A percentile compares a stretch with the other conserved stretches of the same genome.
These are phyloP conservation scores for Chenopodium suecicum DNA, from an alignment of 148 eudicot genomes.

Conservation along the genomic window DNA sequence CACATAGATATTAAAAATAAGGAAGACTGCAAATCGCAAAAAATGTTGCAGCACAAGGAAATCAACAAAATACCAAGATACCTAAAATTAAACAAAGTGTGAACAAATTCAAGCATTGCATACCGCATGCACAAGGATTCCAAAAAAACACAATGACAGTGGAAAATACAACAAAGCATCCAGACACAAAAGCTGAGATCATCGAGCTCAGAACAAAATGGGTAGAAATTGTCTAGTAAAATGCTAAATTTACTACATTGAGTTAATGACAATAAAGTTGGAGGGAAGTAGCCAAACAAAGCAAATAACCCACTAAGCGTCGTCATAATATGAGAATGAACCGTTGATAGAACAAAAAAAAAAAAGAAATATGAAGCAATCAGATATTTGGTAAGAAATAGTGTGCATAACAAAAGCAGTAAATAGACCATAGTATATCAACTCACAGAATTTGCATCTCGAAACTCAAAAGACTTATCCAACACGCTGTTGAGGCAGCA, in stretches of 20 bases:
- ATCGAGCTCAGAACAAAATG: not conserved
- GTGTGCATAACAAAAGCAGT: not conserved
- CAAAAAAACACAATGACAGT: not conserved
- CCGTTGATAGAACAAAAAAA: not conserved
- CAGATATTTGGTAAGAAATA: not conserved
- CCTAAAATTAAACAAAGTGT: not conserved
- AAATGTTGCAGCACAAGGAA: not conserved
- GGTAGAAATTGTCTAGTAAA: not conserved
- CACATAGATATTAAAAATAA: not conserved
- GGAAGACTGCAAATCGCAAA: not conserved
- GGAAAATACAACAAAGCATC: not conserved
- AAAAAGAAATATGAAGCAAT: not conserved
- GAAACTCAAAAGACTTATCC: conserved; percentile 89
- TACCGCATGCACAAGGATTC: not conserved
- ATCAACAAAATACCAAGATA: not conserved
- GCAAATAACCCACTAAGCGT: not conserved
- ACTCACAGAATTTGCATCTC: conserved; percentile 95
- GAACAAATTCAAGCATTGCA: not conserved
- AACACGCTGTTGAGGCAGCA: conserved; percentile 95
- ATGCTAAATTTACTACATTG: not conserved
- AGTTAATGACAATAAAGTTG: too few relatives aligned
- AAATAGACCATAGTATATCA: conserved; percentile 3
- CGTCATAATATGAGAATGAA: not conserved
- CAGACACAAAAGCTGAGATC: not conserved
- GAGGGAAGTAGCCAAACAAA: not conserved